Evolutionary conservation across 805 yeast species (phyloP).

Genomic region (Kuraishia piskuri): DNA sequence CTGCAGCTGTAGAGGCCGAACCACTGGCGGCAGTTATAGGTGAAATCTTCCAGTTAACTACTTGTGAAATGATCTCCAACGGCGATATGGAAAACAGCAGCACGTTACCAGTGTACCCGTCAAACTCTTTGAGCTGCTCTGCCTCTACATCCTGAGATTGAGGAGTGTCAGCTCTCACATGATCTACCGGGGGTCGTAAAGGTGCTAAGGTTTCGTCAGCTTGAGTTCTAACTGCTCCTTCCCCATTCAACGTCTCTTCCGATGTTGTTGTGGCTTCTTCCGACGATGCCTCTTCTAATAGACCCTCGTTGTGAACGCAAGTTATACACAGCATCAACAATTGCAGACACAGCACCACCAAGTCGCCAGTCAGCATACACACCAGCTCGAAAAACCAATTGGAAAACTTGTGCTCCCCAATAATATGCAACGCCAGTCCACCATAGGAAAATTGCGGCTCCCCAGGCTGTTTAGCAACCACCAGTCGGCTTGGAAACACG

Average conservation of each 20-base stretch:
- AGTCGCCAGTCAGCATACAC: slow-evolving; percentile 21
- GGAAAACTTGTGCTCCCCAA: slow-evolving; percentile 31
- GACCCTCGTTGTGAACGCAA: slow-evolving; percentile 19
- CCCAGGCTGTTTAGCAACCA: slow-evolving; percentile 5
- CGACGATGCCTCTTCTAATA: slow-evolving; percentile 18
- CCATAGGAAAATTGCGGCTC: slow-evolving; percentile 24
- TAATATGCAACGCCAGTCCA: slow-evolving; percentile 29
- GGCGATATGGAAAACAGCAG: slow-evolving; percentile 27
- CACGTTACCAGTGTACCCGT: slow-evolving; percentile 38
- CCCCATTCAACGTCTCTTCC: background rate
- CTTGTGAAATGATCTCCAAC: slow-evolving; percentile 11
- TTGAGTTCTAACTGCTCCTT: background rate
- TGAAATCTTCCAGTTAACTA: background rate
- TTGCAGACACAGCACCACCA: slow-evolving; percentile 21
- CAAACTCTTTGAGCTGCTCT: slow-evolving; percentile 16
- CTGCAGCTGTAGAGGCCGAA: slow-evolving; percentile 5
- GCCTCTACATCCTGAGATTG: background rate
- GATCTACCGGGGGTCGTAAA: slow-evolving; percentile 10
- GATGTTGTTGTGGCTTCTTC: slow-evolving; percentile 3
- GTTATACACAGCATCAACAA: slow-evolving; percentile 21
- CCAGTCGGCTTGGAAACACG: slow-evolving; percentile 17
- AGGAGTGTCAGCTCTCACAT: slow-evolving; percentile 9
- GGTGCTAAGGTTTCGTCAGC: background rate
- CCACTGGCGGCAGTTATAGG: background rate
- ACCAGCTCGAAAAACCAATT: slow-evolving; percentile 17